phyloP scores from a whole-genome alignment of 768 basidiomycete genomes.

The Lanmaoa rubissima region DNA sequence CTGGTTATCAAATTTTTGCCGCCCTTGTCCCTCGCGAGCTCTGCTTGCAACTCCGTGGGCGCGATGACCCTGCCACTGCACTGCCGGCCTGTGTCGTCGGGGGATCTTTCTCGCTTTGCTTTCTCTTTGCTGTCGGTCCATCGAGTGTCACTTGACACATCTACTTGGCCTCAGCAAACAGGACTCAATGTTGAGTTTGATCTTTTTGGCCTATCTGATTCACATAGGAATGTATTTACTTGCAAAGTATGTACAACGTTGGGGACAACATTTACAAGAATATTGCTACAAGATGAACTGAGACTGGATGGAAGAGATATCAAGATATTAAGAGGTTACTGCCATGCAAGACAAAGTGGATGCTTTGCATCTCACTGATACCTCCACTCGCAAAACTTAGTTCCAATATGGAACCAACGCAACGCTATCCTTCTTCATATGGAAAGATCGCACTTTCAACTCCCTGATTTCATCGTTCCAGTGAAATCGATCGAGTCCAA shows the following conservation, averaged over 20 bases:
- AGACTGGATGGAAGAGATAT: too few species aligned
- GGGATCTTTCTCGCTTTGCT: slow-evolving; percentile 38
- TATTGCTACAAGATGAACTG: too few species aligned
- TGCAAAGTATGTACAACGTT: too few species aligned
- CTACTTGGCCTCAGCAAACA: slow-evolving; percentile 11
- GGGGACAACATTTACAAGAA: too few species aligned
- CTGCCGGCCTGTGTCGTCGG: slow-evolving; percentile 58
- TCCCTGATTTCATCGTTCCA: slow-evolving; percentile 21
- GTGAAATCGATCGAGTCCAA: slow-evolving; percentile 26
- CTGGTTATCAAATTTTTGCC: slow-evolving; percentile 50
- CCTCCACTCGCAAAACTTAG: not conserved
- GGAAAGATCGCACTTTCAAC: slow-evolving; percentile 4
- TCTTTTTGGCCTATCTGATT: too few species aligned
- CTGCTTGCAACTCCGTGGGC: slow-evolving; percentile 43
- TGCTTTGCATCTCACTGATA: too few species aligned
- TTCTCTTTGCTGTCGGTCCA: slow-evolving; percentile 17
- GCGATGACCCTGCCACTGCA: slow-evolving; percentile 43
- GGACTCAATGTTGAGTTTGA: not conserved
- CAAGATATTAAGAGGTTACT: too few species aligned
- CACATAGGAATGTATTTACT: too few species aligned
- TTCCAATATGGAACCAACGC: slow-evolving; percentile 14
- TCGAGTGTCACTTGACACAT: not conserved
- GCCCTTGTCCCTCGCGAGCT: slow-evolving; percentile 28
- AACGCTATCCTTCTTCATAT: slow-evolving; percentile 22
- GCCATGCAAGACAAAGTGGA: too few species aligned